Conservation (phyloP, 208 protist genomes). For the Phytomonas sp. region DNA sequence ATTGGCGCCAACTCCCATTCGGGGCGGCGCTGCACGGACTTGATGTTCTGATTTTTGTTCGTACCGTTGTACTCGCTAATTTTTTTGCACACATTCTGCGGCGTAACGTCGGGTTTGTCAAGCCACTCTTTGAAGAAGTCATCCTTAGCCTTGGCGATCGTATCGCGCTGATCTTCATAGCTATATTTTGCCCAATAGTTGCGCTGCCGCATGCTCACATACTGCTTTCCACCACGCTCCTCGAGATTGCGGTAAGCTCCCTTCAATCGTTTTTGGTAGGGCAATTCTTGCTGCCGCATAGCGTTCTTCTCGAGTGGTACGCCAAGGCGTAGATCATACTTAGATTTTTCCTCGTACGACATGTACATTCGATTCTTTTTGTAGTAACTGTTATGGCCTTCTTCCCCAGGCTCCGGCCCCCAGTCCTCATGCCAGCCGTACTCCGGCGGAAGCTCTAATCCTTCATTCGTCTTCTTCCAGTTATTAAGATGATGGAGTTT, state of each 20-base stretch:
- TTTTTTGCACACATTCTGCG: conserved; percentile 80
- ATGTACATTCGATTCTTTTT: conserved; percentile 89
- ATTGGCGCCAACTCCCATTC: conserved; percentile 83
- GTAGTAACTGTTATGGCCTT: conserved; percentile 82
- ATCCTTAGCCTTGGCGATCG: conserved; percentile 69
- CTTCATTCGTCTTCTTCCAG: conserved; percentile 66
- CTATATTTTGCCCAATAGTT: conserved; percentile 79
- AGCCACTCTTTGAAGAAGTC: conserved; percentile 83
- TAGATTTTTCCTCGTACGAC: conserved; percentile 83
- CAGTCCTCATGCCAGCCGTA: conserved; percentile 87
- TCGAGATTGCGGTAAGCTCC: conserved; percentile 76
- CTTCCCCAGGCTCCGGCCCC: conserved; percentile 79
- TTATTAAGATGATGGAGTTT: conserved; percentile 73
- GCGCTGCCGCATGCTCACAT: conserved; percentile 59
- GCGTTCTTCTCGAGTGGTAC: conserved; percentile 83
- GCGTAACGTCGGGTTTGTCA: conserved; percentile 78
- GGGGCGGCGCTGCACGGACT: conserved; percentile 65
- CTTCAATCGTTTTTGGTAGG: conserved; percentile 80
- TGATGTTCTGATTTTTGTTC: conserved; percentile 65
- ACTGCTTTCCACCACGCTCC: conserved; percentile 50
- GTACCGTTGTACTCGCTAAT: conserved; percentile 88
- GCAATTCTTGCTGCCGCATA: conserved; percentile 83
- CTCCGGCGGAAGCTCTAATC: conserved; percentile 57
- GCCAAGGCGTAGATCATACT: conserved; percentile 64
- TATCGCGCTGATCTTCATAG: conserved; percentile 82